Conservation (phyloP, 2,329 filamentous ascomycete genomes). For the Cercospora nicotianae region DNA sequence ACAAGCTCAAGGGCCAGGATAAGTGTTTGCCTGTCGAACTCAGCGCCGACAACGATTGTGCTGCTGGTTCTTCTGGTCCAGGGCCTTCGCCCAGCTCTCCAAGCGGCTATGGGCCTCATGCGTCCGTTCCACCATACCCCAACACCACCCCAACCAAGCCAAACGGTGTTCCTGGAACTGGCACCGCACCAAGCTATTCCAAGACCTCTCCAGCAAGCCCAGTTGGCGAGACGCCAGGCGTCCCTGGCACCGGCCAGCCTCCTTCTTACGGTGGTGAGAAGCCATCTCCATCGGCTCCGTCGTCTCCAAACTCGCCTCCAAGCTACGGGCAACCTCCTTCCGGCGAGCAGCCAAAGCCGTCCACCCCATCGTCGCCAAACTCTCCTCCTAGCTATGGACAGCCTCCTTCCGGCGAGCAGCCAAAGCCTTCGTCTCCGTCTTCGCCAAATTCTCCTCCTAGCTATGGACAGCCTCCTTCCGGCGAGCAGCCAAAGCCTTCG, state of each 20-base stretch:
- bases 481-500: background rate
- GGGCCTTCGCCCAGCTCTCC: background rate
- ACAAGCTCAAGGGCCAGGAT: conserved; percentile 19
- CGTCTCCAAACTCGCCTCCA: background rate
- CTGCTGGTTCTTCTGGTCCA: background rate
- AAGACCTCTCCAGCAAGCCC: background rate
- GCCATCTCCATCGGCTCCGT: background rate
- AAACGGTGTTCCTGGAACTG: background rate
- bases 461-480: background rate
- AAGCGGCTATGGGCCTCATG: conserved; percentile 4
- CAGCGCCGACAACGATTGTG: conserved; percentile 20
- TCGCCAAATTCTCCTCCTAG: no score
- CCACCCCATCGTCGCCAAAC: background rate
- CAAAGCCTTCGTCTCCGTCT: background rate
- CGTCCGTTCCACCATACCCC: conserved; percentile 10
- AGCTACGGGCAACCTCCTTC: background rate
- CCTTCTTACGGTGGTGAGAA: background rate
- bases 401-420: background rate
- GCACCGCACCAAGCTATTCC: background rate
- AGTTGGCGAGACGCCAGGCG: background rate
- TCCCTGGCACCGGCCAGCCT: background rate
- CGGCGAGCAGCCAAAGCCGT: background rate
- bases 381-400: background rate
- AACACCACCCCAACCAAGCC: background rate
- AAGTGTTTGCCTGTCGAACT: conserved; percentile 24